A percentile compares a stretch with the other conserved stretches of the same genome.
Conservation (phyloP, 192 early-diverging fungal genomes). For the Funneliformis mosseae region DNA sequence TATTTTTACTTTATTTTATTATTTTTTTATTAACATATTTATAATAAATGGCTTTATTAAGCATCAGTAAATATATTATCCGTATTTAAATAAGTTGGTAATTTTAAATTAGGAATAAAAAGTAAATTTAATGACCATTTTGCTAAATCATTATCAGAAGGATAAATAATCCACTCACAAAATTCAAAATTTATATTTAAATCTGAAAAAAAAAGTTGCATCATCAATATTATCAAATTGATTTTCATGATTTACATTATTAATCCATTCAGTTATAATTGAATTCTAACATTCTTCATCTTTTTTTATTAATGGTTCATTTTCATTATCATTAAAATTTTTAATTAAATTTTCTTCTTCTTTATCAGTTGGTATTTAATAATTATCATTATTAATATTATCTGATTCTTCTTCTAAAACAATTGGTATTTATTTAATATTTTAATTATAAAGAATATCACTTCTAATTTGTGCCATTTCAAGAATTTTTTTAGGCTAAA, state of each 20-base stretch:
- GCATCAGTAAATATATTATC: neutral
- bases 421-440: conserved; percentile 10
- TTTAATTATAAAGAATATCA: conserved; percentile 2
- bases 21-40: too few species aligned
- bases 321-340: neutral
- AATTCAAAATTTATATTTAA: neutral
- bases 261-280: neutral
- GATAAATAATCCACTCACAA: neutral
- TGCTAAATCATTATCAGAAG: neutral
- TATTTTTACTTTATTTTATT: too few species aligned
- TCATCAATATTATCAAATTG: conserved; percentile 8
- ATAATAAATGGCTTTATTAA: neutral
- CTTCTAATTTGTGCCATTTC: neutral
- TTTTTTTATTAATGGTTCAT: neutral
- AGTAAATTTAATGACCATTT: neutral
- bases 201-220: neutral
- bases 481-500: conserved; percentile 4
- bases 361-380: neutral
- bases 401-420: neutral
- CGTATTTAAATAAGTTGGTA: neutral
- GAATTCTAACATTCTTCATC: neutral
- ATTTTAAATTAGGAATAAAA: too few species aligned
- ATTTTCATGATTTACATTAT: neutral
- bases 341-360: too few species aligned
- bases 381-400: neutral